Percentiles rank a stretch among this genome's conserved stretches.
These are phyloP conservation scores for Pulchroboletus neoregius DNA, from an alignment of 1,284 basidiomycete genomes.

Conservation along the genomic window DNA sequence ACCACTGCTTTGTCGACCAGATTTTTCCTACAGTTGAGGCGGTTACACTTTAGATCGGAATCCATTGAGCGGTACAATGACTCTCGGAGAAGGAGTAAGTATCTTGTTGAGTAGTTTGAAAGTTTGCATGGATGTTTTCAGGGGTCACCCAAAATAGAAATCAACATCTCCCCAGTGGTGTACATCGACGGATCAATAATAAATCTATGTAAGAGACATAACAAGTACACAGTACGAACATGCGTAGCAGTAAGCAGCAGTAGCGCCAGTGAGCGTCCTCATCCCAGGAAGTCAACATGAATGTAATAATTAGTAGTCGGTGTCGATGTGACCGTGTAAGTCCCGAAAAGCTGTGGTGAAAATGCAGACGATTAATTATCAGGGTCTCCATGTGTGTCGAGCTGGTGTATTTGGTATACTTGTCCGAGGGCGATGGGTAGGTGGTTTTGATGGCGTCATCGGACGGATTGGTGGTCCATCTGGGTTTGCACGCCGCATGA, in stretches of 20 bases:
- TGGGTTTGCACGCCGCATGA: conserved; percentile 50
- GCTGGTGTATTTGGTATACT: conserved; percentile 36
- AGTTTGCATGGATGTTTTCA: too few relatives aligned
- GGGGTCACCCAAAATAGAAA: conserved; percentile 11
- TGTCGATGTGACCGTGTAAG: conserved; percentile 12
- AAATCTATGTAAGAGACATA: conserved; percentile 17
- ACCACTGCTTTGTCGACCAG: conserved; percentile 77
- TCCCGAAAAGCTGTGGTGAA: conserved; percentile 17
- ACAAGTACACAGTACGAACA: conserved; percentile 29
- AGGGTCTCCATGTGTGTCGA: conserved; percentile 36
- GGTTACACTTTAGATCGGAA: conserved; percentile 65
- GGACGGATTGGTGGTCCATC: conserved; percentile 38
- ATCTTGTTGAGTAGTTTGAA: not conserved
- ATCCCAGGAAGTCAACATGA: conserved; percentile 30
- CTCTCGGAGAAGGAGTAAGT: not conserved
- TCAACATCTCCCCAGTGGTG: too few relatives aligned
- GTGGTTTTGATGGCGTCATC: conserved; percentile 41
- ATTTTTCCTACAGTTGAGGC: conserved; percentile 61
- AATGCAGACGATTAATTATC: conserved; percentile 19
- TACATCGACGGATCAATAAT: not conserved
- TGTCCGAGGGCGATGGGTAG: conserved; percentile 31
- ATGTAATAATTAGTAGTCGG: conserved; percentile 31
- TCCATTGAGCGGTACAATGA: conserved; percentile 34
- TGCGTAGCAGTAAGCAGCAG: conserved; percentile 21
- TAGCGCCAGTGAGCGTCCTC: conserved; percentile 28